These are phyloP conservation scores for Clarkia xantiana DNA, from an alignment of 345 rosid species.

Conservation along the genomic window DNA sequence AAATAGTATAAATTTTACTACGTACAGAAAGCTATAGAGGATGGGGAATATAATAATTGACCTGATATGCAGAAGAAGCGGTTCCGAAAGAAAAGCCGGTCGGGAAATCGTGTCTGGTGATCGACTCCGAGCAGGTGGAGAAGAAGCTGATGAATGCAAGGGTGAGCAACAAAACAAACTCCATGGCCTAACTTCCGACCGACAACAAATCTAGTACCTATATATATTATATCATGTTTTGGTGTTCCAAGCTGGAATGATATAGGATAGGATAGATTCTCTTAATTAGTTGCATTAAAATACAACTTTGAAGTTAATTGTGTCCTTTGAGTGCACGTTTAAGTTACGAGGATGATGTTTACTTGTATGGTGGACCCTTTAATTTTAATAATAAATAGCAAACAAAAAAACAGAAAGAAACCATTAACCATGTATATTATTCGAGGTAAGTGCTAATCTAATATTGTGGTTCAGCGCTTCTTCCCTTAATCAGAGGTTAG, in stretches of 20 bases:
- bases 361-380: not conserved
- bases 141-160: conserved; percentile 7
- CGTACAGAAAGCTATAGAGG: too few relatives aligned
- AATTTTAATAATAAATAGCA: not conserved
- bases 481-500: too few relatives aligned
- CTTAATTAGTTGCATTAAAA: not conserved
- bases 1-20: not conserved
- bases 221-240: too few relatives aligned
- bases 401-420: not conserved
- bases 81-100: conserved; percentile 69
- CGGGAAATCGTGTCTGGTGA: conserved; percentile 58
- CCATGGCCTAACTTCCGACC: conserved; percentile 11
- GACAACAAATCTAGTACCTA: too few relatives aligned
- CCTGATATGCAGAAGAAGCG: conserved; percentile 94
- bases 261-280: not conserved
- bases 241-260: too few relatives aligned
- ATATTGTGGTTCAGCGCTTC: too few relatives aligned
- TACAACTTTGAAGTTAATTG: not conserved
- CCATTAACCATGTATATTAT: too few relatives aligned
- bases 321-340: conserved; percentile 6
- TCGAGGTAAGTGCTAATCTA: too few relatives aligned
- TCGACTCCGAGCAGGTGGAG: conserved; percentile 28
- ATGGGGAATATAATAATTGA: conserved; percentile 10
- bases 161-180: conserved; percentile 9
- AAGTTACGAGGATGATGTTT: conserved; percentile 1